Conservation (phyloP, 768 basidiomycete genomes). For the Trametes cinnabarina region DNA sequence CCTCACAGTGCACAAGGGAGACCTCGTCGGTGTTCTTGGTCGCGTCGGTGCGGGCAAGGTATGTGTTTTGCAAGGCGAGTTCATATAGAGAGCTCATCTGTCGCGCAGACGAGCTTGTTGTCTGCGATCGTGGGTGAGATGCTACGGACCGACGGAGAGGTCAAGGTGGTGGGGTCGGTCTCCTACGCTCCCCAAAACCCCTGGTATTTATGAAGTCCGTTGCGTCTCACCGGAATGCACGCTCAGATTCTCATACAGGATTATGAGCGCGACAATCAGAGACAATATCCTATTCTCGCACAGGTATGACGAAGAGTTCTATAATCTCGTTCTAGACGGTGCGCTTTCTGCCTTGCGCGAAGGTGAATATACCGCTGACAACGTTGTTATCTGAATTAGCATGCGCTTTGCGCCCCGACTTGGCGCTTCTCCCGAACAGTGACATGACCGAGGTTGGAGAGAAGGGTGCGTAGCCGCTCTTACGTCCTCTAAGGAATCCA, state of each 20-base stretch:
- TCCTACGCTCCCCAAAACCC: conserved; percentile 88
- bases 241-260: conserved; percentile 42
- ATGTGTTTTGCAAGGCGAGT: conserved; percentile 18
- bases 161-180: conserved; percentile 65
- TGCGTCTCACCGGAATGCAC: not conserved
- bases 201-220: conserved; percentile 48
- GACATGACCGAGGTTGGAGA: conserved; percentile 86
- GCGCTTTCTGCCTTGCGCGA: not conserved
- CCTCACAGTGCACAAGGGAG: conserved; percentile 74
- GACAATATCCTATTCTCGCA: conserved; percentile 94
- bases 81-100: conserved; percentile 11
- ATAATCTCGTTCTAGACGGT: conserved; percentile 81
- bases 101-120: conserved; percentile 61
- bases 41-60: conserved; percentile 92
- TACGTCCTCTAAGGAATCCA: not conserved
- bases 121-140: conserved; percentile 88
- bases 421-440: conserved; percentile 75
- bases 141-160: conserved; percentile 69
- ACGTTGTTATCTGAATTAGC: not conserved
- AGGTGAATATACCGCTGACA: not conserved
- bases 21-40: conserved; percentile 81
- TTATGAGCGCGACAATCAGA: conserved; percentile 80
- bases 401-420: conserved; percentile 81
- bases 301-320: conserved; percentile 82
- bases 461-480: conserved; percentile 50